Evolutionary conservation across 73 alveolate species (phyloP).

Genomic region (Blepharisma stoltei): DNA sequence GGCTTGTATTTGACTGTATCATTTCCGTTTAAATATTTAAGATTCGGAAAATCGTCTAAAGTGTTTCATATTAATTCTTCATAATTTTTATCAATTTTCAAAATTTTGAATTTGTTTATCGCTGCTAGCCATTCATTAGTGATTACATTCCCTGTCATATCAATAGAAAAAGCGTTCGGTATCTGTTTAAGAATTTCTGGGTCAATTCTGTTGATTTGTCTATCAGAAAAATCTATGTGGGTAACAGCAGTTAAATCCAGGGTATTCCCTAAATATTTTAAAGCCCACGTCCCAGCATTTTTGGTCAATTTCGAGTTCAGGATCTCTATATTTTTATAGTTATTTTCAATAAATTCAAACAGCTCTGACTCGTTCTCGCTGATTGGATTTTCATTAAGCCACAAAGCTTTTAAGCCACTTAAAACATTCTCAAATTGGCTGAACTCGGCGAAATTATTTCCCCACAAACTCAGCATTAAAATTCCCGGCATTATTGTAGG

Average conservation of each 20-base stretch:
- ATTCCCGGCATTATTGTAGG: constrained; percentile 31
- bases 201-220: constrained; percentile 50
- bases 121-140: constrained; percentile 27
- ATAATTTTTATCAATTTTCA: neutral
- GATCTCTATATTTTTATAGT: constrained; percentile 61
- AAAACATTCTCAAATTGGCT: constrained; percentile 36
- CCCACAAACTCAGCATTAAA: constrained; percentile 37
- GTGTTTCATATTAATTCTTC: constrained; percentile 14
- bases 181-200: constrained; percentile 48
- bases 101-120: neutral
- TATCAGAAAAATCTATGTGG: constrained; percentile 62
- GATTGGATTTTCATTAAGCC: constrained; percentile 79
- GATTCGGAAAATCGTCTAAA: neutral
- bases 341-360: constrained; percentile 50
- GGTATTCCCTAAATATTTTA: constrained; percentile 47
- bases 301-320: constrained; percentile 69
- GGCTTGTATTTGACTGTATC: constrained; percentile 47
- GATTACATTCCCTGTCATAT: constrained; percentile 32
- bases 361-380: constrained; percentile 60
- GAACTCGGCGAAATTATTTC: constrained; percentile 30
- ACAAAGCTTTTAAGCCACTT: constrained; percentile 64
- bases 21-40: constrained; percentile 33
- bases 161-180: constrained; percentile 43
- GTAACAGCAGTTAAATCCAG: constrained; percentile 43
- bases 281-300: constrained; percentile 75